A percentile compares a stretch with the other conserved stretches of the same genome.
These are phyloP conservation scores for Cladosporium phlei DNA, from an alignment of 2,329 filamentous ascomycete genomes.

Conservation along the genomic window DNA sequence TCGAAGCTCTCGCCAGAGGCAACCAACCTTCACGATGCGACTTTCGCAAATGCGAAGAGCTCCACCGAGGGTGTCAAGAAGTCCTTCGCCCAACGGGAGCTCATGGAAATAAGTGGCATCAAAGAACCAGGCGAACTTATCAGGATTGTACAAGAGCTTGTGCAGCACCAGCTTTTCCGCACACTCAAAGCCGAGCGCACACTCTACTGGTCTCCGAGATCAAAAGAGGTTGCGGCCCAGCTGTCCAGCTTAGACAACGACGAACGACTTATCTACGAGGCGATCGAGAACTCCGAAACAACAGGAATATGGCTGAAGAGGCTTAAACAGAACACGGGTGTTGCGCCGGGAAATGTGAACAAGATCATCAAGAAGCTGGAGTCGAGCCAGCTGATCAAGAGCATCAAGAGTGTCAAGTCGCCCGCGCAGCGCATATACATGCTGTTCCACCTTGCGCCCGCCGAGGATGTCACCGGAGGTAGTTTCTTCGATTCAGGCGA, in stretches of 20 bases:
- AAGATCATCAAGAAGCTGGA: slow-evolving; percentile 81
- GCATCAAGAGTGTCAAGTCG: slow-evolving; percentile 87
- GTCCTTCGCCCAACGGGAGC: slow-evolving; percentile 30
- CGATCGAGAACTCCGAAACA: slow-evolving; percentile 78
- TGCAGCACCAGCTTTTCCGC: slow-evolving; percentile 29
- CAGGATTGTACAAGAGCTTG: slow-evolving; percentile 29
- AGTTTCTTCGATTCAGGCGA: slow-evolving; percentile 92
- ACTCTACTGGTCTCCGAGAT: slow-evolving; percentile 25
- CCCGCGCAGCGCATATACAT: slow-evolving; percentile 96
- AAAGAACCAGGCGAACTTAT: slow-evolving; percentile 24
- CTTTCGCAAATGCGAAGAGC: slow-evolving; percentile 10
- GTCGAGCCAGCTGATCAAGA: slow-evolving; percentile 73
- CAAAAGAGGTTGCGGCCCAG: slow-evolving; percentile 14
- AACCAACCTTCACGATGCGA: slow-evolving; percentile 12
- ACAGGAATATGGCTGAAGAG: slow-evolving; percentile 89
- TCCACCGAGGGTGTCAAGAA: slow-evolving; percentile 29
- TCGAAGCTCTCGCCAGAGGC: slow-evolving; percentile 13
- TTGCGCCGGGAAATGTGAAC: slow-evolving; percentile 78
- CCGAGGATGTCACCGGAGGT: slow-evolving; percentile 85
- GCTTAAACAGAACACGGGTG: slow-evolving; percentile 71
- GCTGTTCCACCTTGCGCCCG: slow-evolving; percentile 75
- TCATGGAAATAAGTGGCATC: slow-evolving; percentile 24
- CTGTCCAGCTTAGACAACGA: slow-evolving; percentile 52
- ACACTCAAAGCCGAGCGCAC: slow-evolving; percentile 26
- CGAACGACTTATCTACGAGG: slow-evolving; percentile 80